Evolutionary conservation across 2,329 filamentous ascomycete species (phyloP), one percentile per base, ranked within the genome.

Genomic region (Aureobasidium musti): DNA sequence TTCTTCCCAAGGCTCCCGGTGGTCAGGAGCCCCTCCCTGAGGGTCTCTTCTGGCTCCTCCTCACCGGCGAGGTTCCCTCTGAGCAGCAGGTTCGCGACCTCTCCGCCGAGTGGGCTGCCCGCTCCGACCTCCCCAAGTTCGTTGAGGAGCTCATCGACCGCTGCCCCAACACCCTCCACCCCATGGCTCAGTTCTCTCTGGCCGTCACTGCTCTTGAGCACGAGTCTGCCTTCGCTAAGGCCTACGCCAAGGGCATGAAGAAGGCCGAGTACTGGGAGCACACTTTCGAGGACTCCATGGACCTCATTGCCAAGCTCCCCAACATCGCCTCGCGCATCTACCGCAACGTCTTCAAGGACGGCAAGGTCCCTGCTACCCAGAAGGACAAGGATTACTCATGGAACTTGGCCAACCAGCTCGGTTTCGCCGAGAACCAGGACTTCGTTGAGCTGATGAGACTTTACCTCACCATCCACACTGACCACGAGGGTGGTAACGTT

Each of bases 261-360:
- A 99, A 99, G 91, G 91, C 93, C 82, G 92, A 98, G 75, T 99
- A 99, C 91, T 99, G 95, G 95, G 88, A 89, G 82, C 93, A 98
- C 87, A 97, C 93, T 75, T 99, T 96, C 77, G 95, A 99, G 88
- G 95, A 99, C 84, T 95, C 93, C 70, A 98, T 99, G 94, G 94
- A 99, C 83, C 86, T 99, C 80, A 99, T 99, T 80, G 95, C 95
- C 78, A 98, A 98, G 89, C 91, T 99, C 75, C 95, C 95, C 79
- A 97, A 92, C 80, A 97, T 99, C 77, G 95, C 95, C 71, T 86
- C 95, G 71, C 92, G 92, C 84, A 99, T 99, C 87, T 99, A 99
- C 89, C 95, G 96, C 86, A 99, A 99, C 82, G 90, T 98, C 80
- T 99, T 96, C 91, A 97, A 98, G 89, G 95, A 96, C 78, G 95